A percentile compares a stretch with the other conserved stretches of the same genome.
Evolutionary conservation across 768 basidiomycete genomes (phyloP).

Genomic region (Crepidotus variabilis): DNA sequence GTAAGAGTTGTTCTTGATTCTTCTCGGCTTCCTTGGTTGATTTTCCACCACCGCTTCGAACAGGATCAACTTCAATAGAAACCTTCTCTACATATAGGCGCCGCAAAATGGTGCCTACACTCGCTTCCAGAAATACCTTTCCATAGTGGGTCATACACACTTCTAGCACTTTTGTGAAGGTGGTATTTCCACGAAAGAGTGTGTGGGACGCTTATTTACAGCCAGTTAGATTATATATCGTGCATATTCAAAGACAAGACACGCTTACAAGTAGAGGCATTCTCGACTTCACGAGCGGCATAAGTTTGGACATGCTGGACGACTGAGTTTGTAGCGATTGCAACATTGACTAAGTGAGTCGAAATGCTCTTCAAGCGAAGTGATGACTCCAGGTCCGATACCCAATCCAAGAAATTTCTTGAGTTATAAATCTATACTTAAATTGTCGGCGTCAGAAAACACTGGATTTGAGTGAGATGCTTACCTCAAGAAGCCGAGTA

Average conservation of each 20-base stretch:
- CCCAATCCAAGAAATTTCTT: conserved; percentile 72
- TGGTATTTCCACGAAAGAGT: conserved; percentile 67
- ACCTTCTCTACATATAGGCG: conserved; percentile 69
- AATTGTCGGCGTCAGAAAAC: conserved; percentile 2
- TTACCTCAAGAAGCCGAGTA: conserved; percentile 53
- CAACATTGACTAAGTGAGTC: conserved; percentile 61
- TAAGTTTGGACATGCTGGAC: conserved; percentile 69
- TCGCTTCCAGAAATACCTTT: conserved; percentile 74
- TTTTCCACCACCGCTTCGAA: conserved; percentile 52
- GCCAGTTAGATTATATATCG: conserved; percentile 2
- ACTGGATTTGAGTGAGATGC: conserved; percentile 10
- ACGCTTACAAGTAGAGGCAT: conserved; percentile 57
- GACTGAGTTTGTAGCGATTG: conserved; percentile 61
- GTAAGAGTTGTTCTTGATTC: conserved; percentile 63
- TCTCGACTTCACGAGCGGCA: conserved; percentile 68
- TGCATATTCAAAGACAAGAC: not conserved
- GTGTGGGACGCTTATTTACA: conserved; percentile 62
- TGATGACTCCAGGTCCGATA: conserved; percentile 64
- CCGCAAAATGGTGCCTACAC: conserved; percentile 69
- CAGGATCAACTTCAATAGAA: conserved; percentile 79
- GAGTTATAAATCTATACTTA: conserved; percentile 44
- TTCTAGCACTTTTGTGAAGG: conserved; percentile 73
- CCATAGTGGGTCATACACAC: conserved; percentile 80
- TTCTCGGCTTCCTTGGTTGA: conserved; percentile 55
- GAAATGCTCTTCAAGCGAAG: conserved; percentile 64